These are phyloP conservation scores for Bryoglossum gracile DNA, from an alignment of 495 filamentous ascomycete genomes.

Conservation along the genomic window DNA sequence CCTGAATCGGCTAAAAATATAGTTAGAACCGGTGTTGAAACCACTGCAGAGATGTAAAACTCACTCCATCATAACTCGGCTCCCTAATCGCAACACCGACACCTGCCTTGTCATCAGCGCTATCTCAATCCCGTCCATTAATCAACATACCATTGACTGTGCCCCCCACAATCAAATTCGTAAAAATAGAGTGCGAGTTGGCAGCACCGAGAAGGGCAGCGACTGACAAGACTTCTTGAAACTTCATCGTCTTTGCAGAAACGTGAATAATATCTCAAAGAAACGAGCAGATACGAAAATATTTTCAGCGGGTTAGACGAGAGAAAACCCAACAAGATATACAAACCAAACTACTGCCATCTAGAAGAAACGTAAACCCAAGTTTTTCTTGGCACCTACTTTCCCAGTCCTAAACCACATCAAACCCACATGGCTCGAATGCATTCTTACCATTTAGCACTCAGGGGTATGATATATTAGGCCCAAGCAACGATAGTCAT, in stretches of 20 bases:
- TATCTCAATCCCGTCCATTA: background rate
- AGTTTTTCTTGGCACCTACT: no score
- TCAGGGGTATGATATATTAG: no score
- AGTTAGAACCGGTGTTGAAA: background rate
- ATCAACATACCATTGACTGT: slow-evolving; percentile 24
- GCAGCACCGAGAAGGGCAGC: slow-evolving; percentile 29
- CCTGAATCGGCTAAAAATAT: slow-evolving; percentile 38
- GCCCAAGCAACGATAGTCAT: no score
- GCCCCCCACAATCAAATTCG: slow-evolving; percentile 37
- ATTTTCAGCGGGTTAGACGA: background rate
- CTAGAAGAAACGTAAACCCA: no score
- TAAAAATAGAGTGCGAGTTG: slow-evolving; percentile 49
- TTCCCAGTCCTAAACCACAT: no score
- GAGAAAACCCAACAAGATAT: no score
- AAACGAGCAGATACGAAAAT: background rate
- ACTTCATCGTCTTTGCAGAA: no score
- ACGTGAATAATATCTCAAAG: background rate
- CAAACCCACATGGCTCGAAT: no score
- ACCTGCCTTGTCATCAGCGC: slow-evolving; percentile 5
- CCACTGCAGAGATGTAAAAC: background rate
- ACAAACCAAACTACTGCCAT: no score
- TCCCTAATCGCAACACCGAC: slow-evolving; percentile 34
- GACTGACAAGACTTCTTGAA: background rate
- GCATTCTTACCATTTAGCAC: no score
- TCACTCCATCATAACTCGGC: slow-evolving; percentile 36